Evolutionary conservation across 441 rosid genomes (phyloP), one percentile per base, ranked within the genome.

Genomic region (Gossypium schwendimanii): DNA sequence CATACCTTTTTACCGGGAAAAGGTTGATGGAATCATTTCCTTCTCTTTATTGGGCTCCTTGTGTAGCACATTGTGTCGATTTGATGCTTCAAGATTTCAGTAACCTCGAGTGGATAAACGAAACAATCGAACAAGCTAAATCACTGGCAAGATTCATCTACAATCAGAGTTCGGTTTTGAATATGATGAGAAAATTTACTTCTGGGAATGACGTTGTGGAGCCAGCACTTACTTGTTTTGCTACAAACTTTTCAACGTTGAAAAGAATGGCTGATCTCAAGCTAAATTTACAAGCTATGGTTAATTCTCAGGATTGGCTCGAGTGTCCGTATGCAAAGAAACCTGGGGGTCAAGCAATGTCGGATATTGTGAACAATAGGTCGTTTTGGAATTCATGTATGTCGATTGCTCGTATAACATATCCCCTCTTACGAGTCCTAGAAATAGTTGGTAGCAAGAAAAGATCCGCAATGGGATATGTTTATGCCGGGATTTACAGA

Each of bases 31-130:
- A 85, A 57, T 71, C 81, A 66, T 86, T 86, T 71, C 93, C 92
- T 31, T 78, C 86, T 62, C 76, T 95, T n/a, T 95, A 86, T 44
- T 95, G 98, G 98, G 87, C 89, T 74, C 97, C 99, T 54, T 93
- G 98, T 79, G 90, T 93, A 45, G 82, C 82, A 55, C 85, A 76
- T 53, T 91, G 89, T 81, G 72, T 91, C 17, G 93, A 90, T 78
- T 75, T 85, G 84, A 90, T 95, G 81, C 90, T 95, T 1, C 90
- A 87, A 73, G 97, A 91, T 73, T 84, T 95, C 31, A 78, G 82
- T 28, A 88, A 90, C 73, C 74, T 90, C 3, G 87, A 83, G 10
- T 87, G 94, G 97, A 87, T 95, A 76, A 74, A 78, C 28, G 84
- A 79, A 18, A 77, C 80, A 21, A 82, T 95, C 47, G 89, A 85